phyloP scores from a whole-genome alignment of 1,139 yeast species.

The Candida buenavistaensis region DNA sequence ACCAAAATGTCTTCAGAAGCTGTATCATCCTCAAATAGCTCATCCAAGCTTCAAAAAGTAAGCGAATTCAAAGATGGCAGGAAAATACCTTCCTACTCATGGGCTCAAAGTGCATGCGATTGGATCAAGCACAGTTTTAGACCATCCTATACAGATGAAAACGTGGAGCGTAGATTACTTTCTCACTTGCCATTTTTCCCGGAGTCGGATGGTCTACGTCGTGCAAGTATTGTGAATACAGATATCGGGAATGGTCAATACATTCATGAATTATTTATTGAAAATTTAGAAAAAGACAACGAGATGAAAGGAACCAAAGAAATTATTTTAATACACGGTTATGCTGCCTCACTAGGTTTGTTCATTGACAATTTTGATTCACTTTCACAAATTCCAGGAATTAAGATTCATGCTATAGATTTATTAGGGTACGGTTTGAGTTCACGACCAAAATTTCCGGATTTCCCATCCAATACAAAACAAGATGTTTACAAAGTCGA shows the following conservation, averaged over 20 bases:
- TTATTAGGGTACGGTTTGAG: conserved; percentile 47
- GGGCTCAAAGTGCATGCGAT: conserved; percentile 35
- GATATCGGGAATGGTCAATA: conserved; percentile 45
- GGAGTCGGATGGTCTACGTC: conserved; percentile 47
- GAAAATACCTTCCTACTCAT: conserved; percentile 22
- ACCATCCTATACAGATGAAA: conserved; percentile 24
- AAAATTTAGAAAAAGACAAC: conserved; percentile 25
- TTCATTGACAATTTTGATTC: conserved; percentile 43
- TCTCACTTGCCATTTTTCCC: conserved; percentile 63
- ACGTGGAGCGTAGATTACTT: conserved; percentile 34
- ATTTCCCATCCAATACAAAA: conserved; percentile 27
- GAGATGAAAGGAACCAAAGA: conserved; percentile 19
- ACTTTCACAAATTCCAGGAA: conserved; percentile 41
- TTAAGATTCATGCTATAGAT: conserved; percentile 46
- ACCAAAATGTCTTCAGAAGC: neutral
- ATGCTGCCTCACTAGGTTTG: conserved; percentile 48
- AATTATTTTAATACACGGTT: conserved; percentile 47
- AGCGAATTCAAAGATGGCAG: conserved; percentile 19
- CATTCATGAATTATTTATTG: conserved; percentile 60
- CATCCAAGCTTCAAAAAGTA: conserved; percentile 7
- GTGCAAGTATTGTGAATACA: conserved; percentile 50
- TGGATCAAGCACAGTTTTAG: conserved; percentile 37
- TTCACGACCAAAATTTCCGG: conserved; percentile 43
- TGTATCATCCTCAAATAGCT: no score
- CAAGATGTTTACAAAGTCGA: conserved; percentile 52